Conservation (phyloP, 805 yeast species). For the Wickerhamomyces silvicola region DNA sequence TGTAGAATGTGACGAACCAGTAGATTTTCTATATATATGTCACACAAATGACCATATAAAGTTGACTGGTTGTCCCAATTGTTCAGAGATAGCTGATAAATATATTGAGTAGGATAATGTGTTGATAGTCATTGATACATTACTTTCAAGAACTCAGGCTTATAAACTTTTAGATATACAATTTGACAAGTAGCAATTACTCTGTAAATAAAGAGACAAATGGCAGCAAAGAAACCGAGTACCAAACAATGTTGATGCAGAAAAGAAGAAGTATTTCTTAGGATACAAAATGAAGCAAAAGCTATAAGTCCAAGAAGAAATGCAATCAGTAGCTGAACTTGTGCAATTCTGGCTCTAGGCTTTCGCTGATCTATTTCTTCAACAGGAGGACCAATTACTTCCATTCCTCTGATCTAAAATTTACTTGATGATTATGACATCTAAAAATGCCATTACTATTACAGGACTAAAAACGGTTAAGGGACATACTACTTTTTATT, state of each 20-base stretch:
- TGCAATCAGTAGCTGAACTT: constrained; percentile 74
- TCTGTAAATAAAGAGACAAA: too few species aligned
- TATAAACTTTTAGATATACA: too few species aligned
- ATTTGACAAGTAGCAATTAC: too few species aligned
- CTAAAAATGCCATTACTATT: not conserved
- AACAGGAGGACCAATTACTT: not conserved
- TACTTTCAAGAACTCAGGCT: too few species aligned
- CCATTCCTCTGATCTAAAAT: not conserved
- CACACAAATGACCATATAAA: too few species aligned
- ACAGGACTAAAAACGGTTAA: not conserved
- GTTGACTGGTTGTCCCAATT: too few species aligned
- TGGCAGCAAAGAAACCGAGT: too few species aligned
- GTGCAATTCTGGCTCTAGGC: constrained; percentile 46
- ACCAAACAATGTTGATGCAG: not conserved
- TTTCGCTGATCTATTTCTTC: constrained; percentile 17
- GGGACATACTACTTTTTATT: not conserved
- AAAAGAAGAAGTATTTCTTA: constrained; percentile 41
- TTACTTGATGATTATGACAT: not conserved
- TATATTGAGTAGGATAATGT: too few species aligned
- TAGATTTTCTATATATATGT: too few species aligned
- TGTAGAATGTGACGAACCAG: too few species aligned
- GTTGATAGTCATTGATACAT: too few species aligned
- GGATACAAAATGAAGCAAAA: constrained; percentile 58
- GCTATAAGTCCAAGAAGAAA: constrained; percentile 61
- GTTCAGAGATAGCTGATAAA: too few species aligned